Evolutionary conservation across 805 yeast species (phyloP).

Genomic region (Yarrowia alimentaria): DNA sequence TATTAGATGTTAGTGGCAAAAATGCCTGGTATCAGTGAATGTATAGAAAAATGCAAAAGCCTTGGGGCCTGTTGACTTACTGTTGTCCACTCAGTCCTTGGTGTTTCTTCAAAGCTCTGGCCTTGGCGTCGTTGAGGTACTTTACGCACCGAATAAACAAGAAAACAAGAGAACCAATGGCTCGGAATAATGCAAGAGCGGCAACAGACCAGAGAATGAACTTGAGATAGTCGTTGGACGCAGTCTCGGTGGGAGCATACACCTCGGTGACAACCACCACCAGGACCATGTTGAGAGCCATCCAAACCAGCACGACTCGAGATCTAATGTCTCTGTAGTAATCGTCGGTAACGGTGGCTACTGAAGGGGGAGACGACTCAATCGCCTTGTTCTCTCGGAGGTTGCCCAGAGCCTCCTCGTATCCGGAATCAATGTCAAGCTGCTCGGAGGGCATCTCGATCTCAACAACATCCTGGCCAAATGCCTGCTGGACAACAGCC

Average conservation of each 20-base stretch:
- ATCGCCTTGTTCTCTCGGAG: conserved; percentile 68
- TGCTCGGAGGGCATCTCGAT: conserved; percentile 70
- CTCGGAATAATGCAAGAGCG: conserved; percentile 75
- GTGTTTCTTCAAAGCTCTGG: conserved; percentile 13
- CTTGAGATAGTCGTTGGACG: conserved; percentile 70
- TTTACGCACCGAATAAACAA: conserved; percentile 45
- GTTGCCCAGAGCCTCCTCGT: conserved; percentile 69
- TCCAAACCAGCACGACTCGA: conserved; percentile 93
- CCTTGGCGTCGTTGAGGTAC: conserved; percentile 27
- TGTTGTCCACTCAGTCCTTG: conserved; percentile 24
- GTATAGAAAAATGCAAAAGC: conserved; percentile 23
- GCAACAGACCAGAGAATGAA: conserved; percentile 94
- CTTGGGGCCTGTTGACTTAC: conserved; percentile 2
- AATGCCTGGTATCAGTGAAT: conserved; percentile 25
- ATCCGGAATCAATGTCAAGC: conserved; percentile 76
- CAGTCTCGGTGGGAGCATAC: conserved; percentile 62
- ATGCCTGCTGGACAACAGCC: conserved; percentile 77
- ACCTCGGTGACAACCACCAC: conserved; percentile 87
- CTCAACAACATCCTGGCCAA: conserved; percentile 81
- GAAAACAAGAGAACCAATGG: conserved; percentile 74
- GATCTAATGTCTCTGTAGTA: conserved; percentile 95
- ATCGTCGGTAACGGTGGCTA: conserved; percentile 55
- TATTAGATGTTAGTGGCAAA: conserved; percentile 12
- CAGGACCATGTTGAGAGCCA: conserved; percentile 74
- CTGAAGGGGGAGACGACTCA: conserved; percentile 46